Evolutionary conservation across 345 rosid genomes (phyloP), one percentile per base, ranked within the genome.

Genomic region (Abelmoschus esculentus): DNA sequence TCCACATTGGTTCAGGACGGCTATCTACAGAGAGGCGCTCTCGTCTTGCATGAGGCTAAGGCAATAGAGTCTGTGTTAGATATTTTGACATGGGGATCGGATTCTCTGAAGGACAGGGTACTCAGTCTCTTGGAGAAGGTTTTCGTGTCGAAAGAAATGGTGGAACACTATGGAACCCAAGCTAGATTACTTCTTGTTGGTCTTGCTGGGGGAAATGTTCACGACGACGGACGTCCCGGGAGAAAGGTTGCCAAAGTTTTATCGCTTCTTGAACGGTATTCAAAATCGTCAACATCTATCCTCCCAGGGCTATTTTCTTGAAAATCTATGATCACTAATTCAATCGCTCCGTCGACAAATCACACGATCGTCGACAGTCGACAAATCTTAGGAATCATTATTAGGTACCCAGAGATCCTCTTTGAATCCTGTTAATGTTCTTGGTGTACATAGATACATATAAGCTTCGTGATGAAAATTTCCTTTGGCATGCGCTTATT

Each of bases 241-340:
- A 77, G 83, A 73, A 83, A 75, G 75, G 88, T 83, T 31, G 67
- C 82, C 6, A 65, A 9, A 54, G 86, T 87, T 59, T 56, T 85
- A 68, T 73, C 81, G 0, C 87, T 77, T 34, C 32, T 85, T 56
- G 90, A 86, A 22, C 81, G 85, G 44, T 82, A 84, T 70, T 86
- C 90, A n/a, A 83, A 69, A 76, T 82, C 86, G 9, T 85, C 90
- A 7, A 78, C 85, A 18, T 80, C 85, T 63, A 79, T 86, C 44
- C 57, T 84, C 65, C 82, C 85, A 0, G 90, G 86, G 71, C 52
- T 87, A 19, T 80, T 83, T 57, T 69, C 74, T 11, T 56, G n/a
- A 26, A 56, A 26, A 55, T 7, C 14, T 55, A 53, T 53, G 18
- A 49, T 49, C 2, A 4, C 18, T 49, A 18, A 32, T 32, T 32